phyloP scores from a whole-genome alignment of 441 rosid genomes.

The Croton laevigatus region DNA sequence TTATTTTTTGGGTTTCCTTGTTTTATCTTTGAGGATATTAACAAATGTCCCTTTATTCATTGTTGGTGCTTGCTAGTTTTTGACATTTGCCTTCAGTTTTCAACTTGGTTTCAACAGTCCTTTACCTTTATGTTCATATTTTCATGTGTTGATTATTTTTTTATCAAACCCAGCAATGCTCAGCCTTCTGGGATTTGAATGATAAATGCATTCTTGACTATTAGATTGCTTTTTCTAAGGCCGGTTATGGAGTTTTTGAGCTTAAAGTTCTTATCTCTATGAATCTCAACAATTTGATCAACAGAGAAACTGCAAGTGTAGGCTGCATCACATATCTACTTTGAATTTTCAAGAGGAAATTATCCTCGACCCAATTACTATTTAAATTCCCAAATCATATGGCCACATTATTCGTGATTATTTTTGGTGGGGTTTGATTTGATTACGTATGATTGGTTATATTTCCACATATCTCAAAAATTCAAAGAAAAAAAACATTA shows the following conservation, averaged over 20 bases:
- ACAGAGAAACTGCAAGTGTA: background rate
- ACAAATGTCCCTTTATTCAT: background rate
- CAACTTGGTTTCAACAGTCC: background rate
- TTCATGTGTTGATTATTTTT: background rate
- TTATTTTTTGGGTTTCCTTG: background rate
- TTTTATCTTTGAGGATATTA: background rate
- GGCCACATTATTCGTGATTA: background rate
- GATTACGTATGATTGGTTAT: no score
- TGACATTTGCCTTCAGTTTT: background rate
- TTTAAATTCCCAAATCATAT: background rate
- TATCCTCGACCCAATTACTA: background rate
- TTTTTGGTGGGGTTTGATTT: no score
- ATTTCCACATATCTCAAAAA: conserved; percentile 19
- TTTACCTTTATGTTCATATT: background rate
- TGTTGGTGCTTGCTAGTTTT: background rate
- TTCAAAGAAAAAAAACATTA: background rate
- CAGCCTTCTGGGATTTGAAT: background rate
- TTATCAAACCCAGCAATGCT: background rate
- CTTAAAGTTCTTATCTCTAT: no score
- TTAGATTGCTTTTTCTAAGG: background rate
- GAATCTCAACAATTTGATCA: background rate
- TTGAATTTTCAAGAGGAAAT: no score
- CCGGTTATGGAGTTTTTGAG: no score
- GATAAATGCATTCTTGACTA: background rate
- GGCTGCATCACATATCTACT: background rate